Evolutionary conservation across 306 rosid genomes (phyloP).

Genomic region (Prunus davidiana): DNA sequence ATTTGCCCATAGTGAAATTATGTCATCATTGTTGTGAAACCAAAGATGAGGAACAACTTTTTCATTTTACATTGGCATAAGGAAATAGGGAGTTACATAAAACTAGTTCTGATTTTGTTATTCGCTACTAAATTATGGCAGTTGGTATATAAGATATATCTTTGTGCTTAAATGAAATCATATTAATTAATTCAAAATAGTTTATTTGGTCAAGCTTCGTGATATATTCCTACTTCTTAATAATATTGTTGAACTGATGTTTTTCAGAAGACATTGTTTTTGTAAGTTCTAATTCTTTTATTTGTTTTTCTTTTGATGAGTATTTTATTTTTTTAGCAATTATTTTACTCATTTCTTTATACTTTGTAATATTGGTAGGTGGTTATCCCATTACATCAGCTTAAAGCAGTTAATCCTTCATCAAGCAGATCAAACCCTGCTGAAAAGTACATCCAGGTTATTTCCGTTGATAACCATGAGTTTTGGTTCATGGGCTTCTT

Average conservation of each 20-base stretch:
- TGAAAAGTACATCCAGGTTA: conserved; percentile 80
- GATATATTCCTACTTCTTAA: no score
- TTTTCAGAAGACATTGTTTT: no score
- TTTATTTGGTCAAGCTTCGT: no score
- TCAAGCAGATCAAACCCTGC: conserved; percentile 59
- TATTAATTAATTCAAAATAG: no score
- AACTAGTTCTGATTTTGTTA: no score
- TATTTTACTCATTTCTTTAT: neutral
- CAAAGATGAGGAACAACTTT: neutral
- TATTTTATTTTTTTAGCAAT: neutral
- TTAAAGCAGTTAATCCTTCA: conserved; percentile 80
- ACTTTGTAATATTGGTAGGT: conserved; percentile 41
- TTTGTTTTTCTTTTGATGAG: neutral
- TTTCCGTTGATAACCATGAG: conserved; percentile 73
- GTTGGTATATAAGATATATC: no score
- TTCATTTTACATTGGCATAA: neutral
- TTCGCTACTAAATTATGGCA: no score
- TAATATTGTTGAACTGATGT: no score
- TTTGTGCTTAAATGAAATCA: no score
- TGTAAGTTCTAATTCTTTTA: neutral
- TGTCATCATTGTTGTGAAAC: neutral
- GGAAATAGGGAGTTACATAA: neutral
- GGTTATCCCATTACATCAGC: conserved; percentile 73
- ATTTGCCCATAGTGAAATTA: neutral
- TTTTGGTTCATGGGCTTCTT: conserved; percentile 98